These are phyloP conservation scores for Globisporangium rhizosaccharum DNA, from an alignment of 352 stramenopile species.

Conservation along the genomic window DNA sequence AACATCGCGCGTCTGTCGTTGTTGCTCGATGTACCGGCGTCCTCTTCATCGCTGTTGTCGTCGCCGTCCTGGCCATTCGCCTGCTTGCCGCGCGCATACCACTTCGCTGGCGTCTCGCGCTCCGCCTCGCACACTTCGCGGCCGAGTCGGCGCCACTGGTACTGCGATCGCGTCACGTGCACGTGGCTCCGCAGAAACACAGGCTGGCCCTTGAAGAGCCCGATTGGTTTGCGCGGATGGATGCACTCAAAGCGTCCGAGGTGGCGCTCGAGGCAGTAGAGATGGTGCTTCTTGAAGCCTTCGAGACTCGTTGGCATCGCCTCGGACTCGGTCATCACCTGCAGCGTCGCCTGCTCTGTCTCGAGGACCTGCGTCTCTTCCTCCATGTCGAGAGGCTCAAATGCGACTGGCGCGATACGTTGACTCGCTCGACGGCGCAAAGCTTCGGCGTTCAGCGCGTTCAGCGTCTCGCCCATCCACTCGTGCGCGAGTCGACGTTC, in stretches of 20 bases:
- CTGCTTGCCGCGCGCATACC: constrained; percentile 21
- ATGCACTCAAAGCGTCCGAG: constrained; percentile 58
- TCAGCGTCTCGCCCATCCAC: constrained; percentile 40
- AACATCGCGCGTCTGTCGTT: constrained; percentile 31
- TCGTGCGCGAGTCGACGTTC: constrained; percentile 43
- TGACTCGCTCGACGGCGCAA: background rate
- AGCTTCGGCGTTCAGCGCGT: constrained; percentile 27
- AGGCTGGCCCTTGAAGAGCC: constrained; percentile 69
- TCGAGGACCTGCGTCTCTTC: constrained; percentile 16
- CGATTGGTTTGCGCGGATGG: constrained; percentile 59
- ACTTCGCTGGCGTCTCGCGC: constrained; percentile 47
- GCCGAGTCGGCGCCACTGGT: constrained; percentile 65
- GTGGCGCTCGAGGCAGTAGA: constrained; percentile 77
- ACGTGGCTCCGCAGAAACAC: constrained; percentile 69
- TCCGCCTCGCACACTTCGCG: constrained; percentile 55
- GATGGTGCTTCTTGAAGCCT: constrained; percentile 70
- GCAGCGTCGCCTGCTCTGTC: constrained; percentile 42
- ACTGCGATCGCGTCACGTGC: constrained; percentile 45
- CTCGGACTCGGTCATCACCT: constrained; percentile 26
- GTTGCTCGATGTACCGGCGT: background rate
- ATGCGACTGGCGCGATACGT: background rate
- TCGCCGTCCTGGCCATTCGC: constrained; percentile 14
- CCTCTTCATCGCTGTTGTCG: constrained; percentile 5
- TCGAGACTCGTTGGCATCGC: constrained; percentile 74
- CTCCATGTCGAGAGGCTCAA: background rate